Evolutionary conservation across 306 rosid species (phyloP).

Genomic region (Ammopiptanthus mongolicus): DNA sequence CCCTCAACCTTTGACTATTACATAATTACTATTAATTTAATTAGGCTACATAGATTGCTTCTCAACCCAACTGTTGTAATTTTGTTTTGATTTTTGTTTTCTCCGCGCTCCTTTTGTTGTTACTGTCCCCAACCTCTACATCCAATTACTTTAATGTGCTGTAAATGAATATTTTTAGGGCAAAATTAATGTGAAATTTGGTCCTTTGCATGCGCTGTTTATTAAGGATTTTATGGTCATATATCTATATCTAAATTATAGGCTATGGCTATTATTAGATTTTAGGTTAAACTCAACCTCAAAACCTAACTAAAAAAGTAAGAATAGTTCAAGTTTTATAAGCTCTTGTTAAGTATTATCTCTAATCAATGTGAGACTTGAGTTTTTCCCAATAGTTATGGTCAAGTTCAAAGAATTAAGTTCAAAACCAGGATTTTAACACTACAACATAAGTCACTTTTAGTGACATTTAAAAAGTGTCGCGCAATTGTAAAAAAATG

Average conservation of each 20-base stretch:
- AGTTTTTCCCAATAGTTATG: too few relatives aligned
- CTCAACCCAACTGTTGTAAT: background rate
- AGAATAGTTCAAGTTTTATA: too few relatives aligned
- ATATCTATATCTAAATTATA: background rate
- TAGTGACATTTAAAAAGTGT: too few relatives aligned
- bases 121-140: background rate
- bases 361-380: too few relatives aligned
- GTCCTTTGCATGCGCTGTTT: background rate
- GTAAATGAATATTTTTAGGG: constrained; percentile 36
- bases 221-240: background rate
- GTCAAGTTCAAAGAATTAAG: too few relatives aligned
- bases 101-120: background rate
- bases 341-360: too few relatives aligned
- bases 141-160: constrained; percentile 4
- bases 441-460: too few relatives aligned
- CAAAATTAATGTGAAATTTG: constrained; percentile 16
- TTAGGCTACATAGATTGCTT: background rate
- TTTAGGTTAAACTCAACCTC: too few relatives aligned
- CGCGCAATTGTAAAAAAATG: too few relatives aligned
- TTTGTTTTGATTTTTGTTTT: background rate
- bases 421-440: too few relatives aligned
- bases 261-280: background rate
- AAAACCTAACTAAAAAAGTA: too few relatives aligned
- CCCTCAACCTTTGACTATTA: constrained; percentile 23
- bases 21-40: background rate